Evolutionary conservation across 1,284 basidiomycete species (phyloP), one percentile per base, ranked within the genome.

Genomic region (Trichosporon faecale): DNA sequence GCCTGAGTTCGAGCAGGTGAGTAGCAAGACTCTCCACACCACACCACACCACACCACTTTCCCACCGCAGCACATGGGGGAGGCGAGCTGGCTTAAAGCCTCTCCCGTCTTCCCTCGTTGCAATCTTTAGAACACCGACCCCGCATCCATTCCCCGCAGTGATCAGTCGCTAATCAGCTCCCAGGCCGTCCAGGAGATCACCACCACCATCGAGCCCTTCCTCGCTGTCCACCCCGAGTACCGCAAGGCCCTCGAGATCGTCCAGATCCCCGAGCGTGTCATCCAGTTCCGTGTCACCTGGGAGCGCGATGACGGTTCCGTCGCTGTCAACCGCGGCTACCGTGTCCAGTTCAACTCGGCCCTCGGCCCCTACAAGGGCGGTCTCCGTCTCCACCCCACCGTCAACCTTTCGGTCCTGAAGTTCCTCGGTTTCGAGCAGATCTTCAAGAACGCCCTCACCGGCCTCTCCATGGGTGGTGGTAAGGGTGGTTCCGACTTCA

Each of bases 391-490:
- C 70, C 91, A 92, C 86, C 90, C 90, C 73, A 88, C 89, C 68
- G 91, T 93, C 84, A 92, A 92, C 86, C 87, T 93, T 55, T 91
- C 89, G 75, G 91, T 93, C 83, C 88, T 93, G 84, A 92, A 92
- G 83, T 93, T 93, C 89, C 88, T 92, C 75, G 91, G 91, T 68
- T 91, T 92, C 81, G 91, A 93, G 85, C 88, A 89, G 82, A 90
- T 89, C 76, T 92, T 92, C 88, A 92, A 92, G 85, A 93, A 93
- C 83, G 91, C 91, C 46, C 86, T 93, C 35, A 92, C 91, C 31
- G 91, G 91, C 64, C 85, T 92, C 72, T 88, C 85, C 83, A 91
- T 92, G 88, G 91, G 91, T 76, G 91, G 91, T 79, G 87, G 86
- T 75, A 90, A 91, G 84, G 89, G 89, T 83, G 89, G 85, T 73